Evolutionary conservation across 345 rosid species (phyloP).

Genomic region (Sisymbrium altissimum): DNA sequence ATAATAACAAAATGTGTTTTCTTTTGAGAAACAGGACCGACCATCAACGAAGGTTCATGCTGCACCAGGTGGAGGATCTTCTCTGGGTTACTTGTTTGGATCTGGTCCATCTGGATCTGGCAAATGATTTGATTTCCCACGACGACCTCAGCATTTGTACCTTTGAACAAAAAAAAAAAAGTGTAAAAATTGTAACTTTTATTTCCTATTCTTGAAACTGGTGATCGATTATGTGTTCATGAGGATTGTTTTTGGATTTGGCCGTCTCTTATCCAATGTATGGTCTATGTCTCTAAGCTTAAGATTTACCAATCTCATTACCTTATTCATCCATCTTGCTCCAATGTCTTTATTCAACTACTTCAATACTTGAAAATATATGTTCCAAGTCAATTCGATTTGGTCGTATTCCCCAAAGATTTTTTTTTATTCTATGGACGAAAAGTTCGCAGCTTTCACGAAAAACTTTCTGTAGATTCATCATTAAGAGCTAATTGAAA

Average conservation of each 20-base stretch:
- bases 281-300: neutral
- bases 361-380: too few relatives aligned
- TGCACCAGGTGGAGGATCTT: slow-evolving; percentile 58
- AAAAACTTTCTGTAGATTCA: neutral
- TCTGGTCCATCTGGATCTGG: slow-evolving; percentile 20
- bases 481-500: neutral
- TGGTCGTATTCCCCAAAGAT: too few relatives aligned
- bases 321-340: too few relatives aligned
- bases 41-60: slow-evolving; percentile 58
- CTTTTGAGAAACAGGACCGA: slow-evolving; percentile 39
- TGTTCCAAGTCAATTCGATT: neutral
- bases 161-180: neutral
- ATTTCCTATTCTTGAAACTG: slow-evolving; percentile 6
- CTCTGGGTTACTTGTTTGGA: slow-evolving; percentile 53
- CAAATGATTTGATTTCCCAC: slow-evolving; percentile 7
- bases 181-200: slow-evolving; percentile 15
- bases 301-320: too few relatives aligned
- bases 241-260: neutral
- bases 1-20: neutral
- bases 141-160: neutral
- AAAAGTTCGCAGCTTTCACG: neutral
- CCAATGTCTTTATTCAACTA: too few relatives aligned
- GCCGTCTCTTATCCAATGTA: neutral
- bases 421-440: neutral
- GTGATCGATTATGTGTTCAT: neutral